Percentiles rank a stretch among this genome's conserved stretches.
Evolutionary conservation across 2,329 filamentous ascomycete species (phyloP).

Genomic region (Fusarium virguliforme): DNA sequence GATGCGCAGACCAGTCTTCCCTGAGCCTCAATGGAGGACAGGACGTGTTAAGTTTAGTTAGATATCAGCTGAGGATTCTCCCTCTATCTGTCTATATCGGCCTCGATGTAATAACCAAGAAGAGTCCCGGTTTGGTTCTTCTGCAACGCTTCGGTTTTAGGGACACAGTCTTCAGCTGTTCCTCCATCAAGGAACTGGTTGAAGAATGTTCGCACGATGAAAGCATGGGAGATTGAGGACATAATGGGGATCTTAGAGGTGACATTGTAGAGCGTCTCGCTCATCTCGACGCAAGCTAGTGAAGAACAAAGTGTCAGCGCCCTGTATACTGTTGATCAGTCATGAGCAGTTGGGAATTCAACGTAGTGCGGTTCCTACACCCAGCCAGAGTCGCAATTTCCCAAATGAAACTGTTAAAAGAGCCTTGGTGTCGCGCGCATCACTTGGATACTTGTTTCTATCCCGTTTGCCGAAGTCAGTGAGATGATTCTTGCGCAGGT

Average conservation of each 20-base stretch:
- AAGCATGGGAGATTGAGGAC: conserved; percentile 32
- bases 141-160: conserved; percentile 41
- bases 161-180: conserved; percentile 33
- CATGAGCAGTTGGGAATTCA: not conserved
- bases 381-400: conserved; percentile 25
- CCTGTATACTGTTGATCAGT: conserved; percentile 14
- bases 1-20: conserved; percentile 17
- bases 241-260: conserved; percentile 39
- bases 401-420: conserved; percentile 15
- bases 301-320: conserved; percentile 46
- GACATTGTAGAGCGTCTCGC: conserved; percentile 36
- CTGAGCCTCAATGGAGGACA: conserved; percentile 39
- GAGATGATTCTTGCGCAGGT: not conserved
- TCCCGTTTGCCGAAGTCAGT: conserved; percentile 13
- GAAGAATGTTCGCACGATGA: conserved; percentile 42
- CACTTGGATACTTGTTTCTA: conserved; percentile 7
- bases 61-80: conserved; percentile 44
- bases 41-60: conserved; percentile 33
- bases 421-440: conserved; percentile 18
- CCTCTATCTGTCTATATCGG: conserved; percentile 42
- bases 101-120: conserved; percentile 46
- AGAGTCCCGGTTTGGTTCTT: conserved; percentile 34
- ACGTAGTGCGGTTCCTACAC: conserved; percentile 1
- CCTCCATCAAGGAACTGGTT: conserved; percentile 42
- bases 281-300: conserved; percentile 41